These are phyloP conservation scores for Borovskyia barvae DNA, from an alignment of 208 protist species.

Conservation along the genomic window DNA sequence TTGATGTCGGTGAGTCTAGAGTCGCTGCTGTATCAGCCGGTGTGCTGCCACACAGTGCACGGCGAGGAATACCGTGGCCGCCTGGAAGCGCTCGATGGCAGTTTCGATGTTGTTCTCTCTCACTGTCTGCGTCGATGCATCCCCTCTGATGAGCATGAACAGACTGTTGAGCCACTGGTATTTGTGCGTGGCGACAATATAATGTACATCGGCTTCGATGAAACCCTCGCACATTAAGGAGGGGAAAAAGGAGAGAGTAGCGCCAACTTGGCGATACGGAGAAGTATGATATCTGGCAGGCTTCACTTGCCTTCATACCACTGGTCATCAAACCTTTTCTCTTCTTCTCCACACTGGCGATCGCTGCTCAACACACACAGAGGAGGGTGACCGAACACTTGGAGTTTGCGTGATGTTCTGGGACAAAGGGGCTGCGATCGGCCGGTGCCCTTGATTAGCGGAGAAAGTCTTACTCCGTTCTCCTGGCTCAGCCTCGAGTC, in stretches of 20 bases:
- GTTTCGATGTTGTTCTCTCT: constrained; percentile 63
- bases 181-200: constrained; percentile 82
- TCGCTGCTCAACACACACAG: background rate
- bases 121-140: constrained; percentile 11
- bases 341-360: no score
- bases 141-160: no score
- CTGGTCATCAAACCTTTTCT: no score
- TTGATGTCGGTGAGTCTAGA: constrained; percentile 61
- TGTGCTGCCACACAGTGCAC: constrained; percentile 55
- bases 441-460: no score
- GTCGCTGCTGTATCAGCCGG: constrained; percentile 42
- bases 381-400: background rate
- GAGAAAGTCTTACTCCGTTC: no score
- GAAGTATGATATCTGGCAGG: no score
- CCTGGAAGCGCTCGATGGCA: constrained; percentile 58
- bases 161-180: constrained; percentile 15
- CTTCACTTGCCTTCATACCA: no score
- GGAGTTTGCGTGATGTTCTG: background rate
- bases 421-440: no score
- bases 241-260: no score
- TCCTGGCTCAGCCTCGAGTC: no score
- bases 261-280: no score
- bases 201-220: constrained; percentile 70
- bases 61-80: constrained; percentile 50
- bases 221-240: no score